Base-by-base conservation (phyloP, 1,284 basidiomycete species). In the Mycosarcoma mackinlayi region DNA sequence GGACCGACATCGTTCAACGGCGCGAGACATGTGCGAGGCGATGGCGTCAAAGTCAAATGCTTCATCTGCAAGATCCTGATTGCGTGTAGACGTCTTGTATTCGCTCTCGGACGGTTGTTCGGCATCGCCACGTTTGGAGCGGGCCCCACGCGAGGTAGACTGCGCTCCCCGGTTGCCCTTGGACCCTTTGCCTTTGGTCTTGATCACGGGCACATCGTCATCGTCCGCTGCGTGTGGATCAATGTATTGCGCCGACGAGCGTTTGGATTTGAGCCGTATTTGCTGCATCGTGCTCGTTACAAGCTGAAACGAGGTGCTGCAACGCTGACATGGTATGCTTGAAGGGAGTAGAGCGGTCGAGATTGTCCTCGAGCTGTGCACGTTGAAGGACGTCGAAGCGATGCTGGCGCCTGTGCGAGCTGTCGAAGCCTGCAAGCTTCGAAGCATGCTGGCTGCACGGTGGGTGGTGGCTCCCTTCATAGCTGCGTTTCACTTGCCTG, bases 131-230 rank as follows among this genome's bases (percentile, higher is more conserved):
- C 58, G 38, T 58, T 76, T 77, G 18, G 73, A 68, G 6, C 53
- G 51, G 14, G 64, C 52, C 2, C 70, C 69, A 8, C 49, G 47
- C 1, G 62, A 47, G 34, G 62, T 40, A n/a, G 65, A 27, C 37
- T 59, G 49, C 14, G 51, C 45, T 1, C 55, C 59, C 11, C 62
- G 61, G 23, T 64, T 61, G 27, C 35, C 35, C 34, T 78, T 76
- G 34, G 64, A 55, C 2, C 70, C 73, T 48, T 78, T 78, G 60
- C 76, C 76, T 57, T 69, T 72, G 21, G 76, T 78, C 35, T 73
- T 65, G 46, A 78, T 69, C 14, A 78, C 76, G 28, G 75, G 76
- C 3, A 76, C 75, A n/a, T 78, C 76, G 50, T 72, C 71, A 6
- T 55, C 62, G 6, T 48, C 42, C 9, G 53, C 73, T 27, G 61